Percentiles rank a stretch among this genome's conserved stretches.
phyloP scores from a whole-genome alignment of 2,329 filamentous ascomycete genomes.

The Fusarium sp. region DNA sequence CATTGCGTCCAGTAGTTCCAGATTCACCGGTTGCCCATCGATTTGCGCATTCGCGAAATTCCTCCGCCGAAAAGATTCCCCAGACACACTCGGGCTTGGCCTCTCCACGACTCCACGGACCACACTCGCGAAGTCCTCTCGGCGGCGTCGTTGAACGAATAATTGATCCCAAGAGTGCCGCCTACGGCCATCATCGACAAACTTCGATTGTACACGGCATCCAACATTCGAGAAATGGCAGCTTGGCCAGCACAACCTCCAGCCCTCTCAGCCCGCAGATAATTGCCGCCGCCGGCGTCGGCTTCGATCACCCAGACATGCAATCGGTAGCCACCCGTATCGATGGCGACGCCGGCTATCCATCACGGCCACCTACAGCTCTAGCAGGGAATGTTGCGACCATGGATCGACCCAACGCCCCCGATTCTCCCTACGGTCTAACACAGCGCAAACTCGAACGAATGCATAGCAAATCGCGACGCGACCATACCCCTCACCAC shows the following conservation, averaged over 20 bases:
- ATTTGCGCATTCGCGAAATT: conserved; percentile 70
- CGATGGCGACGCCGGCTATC: conserved; percentile 60
- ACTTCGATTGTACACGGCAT: conserved; percentile 98
- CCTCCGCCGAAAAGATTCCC: conserved; percentile 70
- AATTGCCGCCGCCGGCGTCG: conserved; percentile 78
- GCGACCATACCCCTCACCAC: conserved; percentile 81
- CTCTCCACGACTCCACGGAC: conserved; percentile 59
- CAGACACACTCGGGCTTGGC: conserved; percentile 51
- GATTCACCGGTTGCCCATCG: conserved; percentile 58
- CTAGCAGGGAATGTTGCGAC: conserved; percentile 59
- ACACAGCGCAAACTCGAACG: conserved; percentile 71
- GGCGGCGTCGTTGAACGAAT: conserved; percentile 65
- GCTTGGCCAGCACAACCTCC: conserved; percentile 82
- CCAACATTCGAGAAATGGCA: conserved; percentile 92
- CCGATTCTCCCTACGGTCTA: conserved; percentile 61
- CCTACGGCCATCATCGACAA: conserved; percentile 92
- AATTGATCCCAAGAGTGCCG: conserved; percentile 68
- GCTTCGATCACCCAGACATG: conserved; percentile 69
- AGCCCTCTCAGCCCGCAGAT: conserved; percentile 92
- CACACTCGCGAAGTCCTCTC: conserved; percentile 59
- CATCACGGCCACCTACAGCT: conserved; percentile 63
- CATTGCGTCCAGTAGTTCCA: conserved; percentile 62
- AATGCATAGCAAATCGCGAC: conserved; percentile 77
- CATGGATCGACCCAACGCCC: conserved; percentile 63
- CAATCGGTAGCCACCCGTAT: conserved; percentile 61